A percentile compares a stretch with the other conserved stretches of the same genome.
Evolutionary conservation across 148 eudicot genomes (phyloP).

Genomic region (Rhododendron kiyosumense): DNA sequence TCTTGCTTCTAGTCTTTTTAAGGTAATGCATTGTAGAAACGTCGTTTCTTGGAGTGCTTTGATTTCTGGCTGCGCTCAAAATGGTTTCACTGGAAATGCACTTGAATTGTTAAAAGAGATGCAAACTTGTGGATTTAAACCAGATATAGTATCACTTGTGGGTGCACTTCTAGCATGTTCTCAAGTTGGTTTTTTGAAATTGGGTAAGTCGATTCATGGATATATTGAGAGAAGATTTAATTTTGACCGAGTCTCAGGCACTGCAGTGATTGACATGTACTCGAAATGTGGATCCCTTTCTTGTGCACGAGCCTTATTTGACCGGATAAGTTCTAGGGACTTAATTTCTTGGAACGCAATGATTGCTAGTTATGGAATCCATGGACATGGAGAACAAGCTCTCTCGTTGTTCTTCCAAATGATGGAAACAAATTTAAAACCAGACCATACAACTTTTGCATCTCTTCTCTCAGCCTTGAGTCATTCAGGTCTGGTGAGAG

Average conservation of each 20-base stretch:
- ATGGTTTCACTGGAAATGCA: constrained; percentile 50
- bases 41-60: constrained; percentile 64
- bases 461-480: constrained; percentile 71
- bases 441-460: constrained; percentile 72
- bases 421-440: constrained; percentile 34
- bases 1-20: constrained; percentile 43
- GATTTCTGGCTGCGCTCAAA: constrained; percentile 68
- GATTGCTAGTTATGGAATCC: constrained; percentile 65
- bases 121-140: constrained; percentile 53
- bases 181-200: constrained; percentile 46
- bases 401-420: constrained; percentile 51
- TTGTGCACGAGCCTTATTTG: constrained; percentile 45
- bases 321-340: constrained; percentile 38
- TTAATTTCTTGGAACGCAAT: constrained; percentile 60
- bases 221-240: constrained; percentile 39
- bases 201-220: constrained; percentile 59
- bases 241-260: constrained; percentile 38
- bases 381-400: constrained; percentile 66
- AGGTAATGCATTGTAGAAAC: constrained; percentile 38
- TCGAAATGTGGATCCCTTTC: constrained; percentile 67
- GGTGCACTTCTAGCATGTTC: constrained; percentile 66
- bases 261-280: constrained; percentile 70
- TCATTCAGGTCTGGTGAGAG: constrained; percentile 69
- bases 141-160: constrained; percentile 50
- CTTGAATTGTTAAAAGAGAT: constrained; percentile 49